A percentile compares a stretch with the other conserved stretches of the same genome.
These are phyloP conservation scores for Butyriboletus loyo DNA, from an alignment of 768 basidiomycete genomes.

Conservation along the genomic window DNA sequence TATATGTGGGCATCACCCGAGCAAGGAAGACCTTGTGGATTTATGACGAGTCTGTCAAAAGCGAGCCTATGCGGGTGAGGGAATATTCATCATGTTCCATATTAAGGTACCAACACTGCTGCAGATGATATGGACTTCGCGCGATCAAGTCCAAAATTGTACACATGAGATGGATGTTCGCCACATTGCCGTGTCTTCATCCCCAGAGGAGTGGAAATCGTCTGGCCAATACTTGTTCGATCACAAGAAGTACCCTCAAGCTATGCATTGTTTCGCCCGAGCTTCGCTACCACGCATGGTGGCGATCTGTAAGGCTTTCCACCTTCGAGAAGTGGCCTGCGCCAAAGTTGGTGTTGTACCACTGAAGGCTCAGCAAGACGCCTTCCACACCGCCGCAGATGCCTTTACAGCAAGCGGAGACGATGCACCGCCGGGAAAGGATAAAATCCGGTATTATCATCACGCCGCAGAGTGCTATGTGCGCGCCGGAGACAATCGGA, in stretches of 20 bases:
- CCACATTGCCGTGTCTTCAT: conserved; percentile 52
- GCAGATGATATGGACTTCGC: conserved; percentile 52
- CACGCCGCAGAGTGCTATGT: conserved; percentile 49
- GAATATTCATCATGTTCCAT: background rate
- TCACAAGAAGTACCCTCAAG: conserved; percentile 45
- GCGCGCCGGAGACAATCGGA: conserved; percentile 34
- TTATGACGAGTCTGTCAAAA: conserved; percentile 56
- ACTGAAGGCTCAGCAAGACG: conserved; percentile 27
- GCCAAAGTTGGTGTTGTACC: conserved; percentile 25
- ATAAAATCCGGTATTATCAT: conserved; percentile 36
- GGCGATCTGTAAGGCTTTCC: conserved; percentile 49
- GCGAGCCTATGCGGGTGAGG: conserved; percentile 55
- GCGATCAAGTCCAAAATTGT: conserved; percentile 45
- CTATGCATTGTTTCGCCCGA: conserved; percentile 51
- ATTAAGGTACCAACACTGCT: background rate
- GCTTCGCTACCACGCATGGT: conserved; percentile 44
- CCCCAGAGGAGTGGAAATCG: conserved; percentile 43
- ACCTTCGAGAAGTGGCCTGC: conserved; percentile 51
- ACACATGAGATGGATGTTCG: conserved; percentile 49
- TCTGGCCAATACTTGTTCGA: conserved; percentile 41
- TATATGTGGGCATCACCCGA: conserved; percentile 71
- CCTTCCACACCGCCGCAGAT: conserved; percentile 45
- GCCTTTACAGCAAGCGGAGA: conserved; percentile 46
- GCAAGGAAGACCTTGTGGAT: conserved; percentile 72
- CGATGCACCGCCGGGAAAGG: conserved; percentile 25